Base-by-base conservation (phyloP, 1,284 basidiomycete genomes). In the Coniophora puteana region DNA sequence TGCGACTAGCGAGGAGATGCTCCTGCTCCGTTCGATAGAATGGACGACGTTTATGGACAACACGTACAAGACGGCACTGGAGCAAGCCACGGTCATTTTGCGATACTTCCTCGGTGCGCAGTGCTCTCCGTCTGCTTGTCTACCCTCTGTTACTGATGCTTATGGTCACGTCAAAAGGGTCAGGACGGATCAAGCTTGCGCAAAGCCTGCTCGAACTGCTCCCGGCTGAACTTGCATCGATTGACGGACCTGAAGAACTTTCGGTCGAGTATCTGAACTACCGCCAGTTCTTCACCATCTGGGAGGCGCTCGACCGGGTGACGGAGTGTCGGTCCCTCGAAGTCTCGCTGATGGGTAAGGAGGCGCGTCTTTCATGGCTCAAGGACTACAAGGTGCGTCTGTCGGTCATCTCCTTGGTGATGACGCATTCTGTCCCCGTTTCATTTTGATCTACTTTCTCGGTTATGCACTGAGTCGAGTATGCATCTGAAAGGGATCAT, bases 21-120 rank as follows among this genome's bases (percentile, higher is more conserved):
- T 87, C 36, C 71, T 99, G 8, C 74, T 97, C 37, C 78, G 92
- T 8, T 88, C 89, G 0, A 83, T 98, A 43, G 94, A 98, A 57
- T 99, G 95, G 95, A 89, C 95, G 33, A 89, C 81, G 0, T 89
- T 92, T 59, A 69, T 78, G 47, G 76, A 81, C 29, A 66, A 74
- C 14, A 95, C 91, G 1, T 80, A 83, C 48, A 66, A 71, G n/a
- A 82, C 82, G 13, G 92, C 92, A 0, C 67, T 96, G 4, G 77
- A 86, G 53, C 89, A 93, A 53, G 82, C 89, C 2, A 92, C 93
- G 47, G 81, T 88, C 28, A 85, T 94, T 38, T 62, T 91, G 42
- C 80, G 93, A 12, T 92, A 91, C 58, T 90, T 95, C 70, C 75
- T 96, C 14, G 80, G 92, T 92, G 54, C 31, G 77, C 58, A 35